Percentiles rank a stretch among this genome's conserved stretches.
Conservation (phyloP, 2,329 filamentous ascomycete species). For the Fusarium tupiense region DNA sequence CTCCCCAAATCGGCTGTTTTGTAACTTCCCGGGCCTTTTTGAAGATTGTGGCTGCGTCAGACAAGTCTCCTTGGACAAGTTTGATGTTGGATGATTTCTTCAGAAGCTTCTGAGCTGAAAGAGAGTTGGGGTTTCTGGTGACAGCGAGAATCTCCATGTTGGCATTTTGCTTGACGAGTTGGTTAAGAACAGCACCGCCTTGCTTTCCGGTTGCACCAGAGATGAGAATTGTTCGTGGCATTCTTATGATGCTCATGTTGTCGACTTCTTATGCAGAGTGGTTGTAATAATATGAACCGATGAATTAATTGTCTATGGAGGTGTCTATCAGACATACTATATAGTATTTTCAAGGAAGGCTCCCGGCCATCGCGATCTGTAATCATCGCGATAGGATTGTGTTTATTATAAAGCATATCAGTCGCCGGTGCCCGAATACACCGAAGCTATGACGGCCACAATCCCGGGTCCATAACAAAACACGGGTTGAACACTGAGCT, state of each 20-base stretch:
- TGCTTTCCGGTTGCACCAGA: constrained; percentile 52
- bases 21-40: constrained; percentile 4
- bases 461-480: background rate
- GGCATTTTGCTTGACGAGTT: constrained; percentile 44
- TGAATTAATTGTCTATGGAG: background rate
- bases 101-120: constrained; percentile 59
- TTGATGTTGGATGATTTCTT: constrained; percentile 58
- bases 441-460: background rate
- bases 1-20: constrained; percentile 16
- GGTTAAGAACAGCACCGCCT: constrained; percentile 48
- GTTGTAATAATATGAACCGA: background rate
- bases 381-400: background rate
- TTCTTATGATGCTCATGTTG: background rate
- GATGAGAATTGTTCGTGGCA: constrained; percentile 45
- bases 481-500: background rate
- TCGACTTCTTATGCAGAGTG: background rate
- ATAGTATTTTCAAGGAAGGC: background rate
- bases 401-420: background rate
- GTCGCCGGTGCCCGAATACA: background rate
- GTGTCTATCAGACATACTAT: background rate
- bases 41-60: constrained; percentile 62
- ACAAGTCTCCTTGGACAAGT: constrained; percentile 67
- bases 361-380: background rate
- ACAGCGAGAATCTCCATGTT: constrained; percentile 66
- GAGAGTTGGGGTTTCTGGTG: constrained; percentile 64